A percentile compares a stretch with the other conserved stretches of the same genome.
Conservation (phyloP, 192 early-diverging fungal genomes). For the Coemansia sp. region DNA sequence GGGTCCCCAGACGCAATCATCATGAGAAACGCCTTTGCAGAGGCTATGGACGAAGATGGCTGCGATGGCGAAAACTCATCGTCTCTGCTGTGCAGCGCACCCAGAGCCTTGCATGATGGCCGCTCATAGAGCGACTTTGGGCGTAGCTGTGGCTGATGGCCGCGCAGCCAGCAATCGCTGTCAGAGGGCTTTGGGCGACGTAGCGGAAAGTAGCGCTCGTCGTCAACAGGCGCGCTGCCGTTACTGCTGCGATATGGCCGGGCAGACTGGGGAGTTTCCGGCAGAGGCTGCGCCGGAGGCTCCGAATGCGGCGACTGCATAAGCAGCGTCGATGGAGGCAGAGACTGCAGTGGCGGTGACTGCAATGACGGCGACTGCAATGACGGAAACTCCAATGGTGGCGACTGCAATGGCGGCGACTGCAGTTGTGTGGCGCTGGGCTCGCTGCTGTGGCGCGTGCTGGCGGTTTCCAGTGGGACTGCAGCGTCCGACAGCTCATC, state of each 20-base stretch:
- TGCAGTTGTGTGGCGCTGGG: conserved; percentile 3
- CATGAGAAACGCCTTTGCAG: conserved; percentile 48
- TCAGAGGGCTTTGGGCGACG: conserved; percentile 2
- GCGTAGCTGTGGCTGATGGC: conserved; percentile 12
- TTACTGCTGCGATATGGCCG: not conserved
- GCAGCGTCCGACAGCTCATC: not conserved
- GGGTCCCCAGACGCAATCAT: conserved; percentile 35
- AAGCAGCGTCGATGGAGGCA: not conserved
- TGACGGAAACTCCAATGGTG: too few relatives aligned
- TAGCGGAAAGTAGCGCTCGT: not conserved
- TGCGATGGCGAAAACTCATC: conserved; percentile 12
- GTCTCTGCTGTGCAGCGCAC: conserved; percentile 1
- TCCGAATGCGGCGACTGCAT: conserved; percentile 4
- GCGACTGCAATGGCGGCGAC: not conserved
- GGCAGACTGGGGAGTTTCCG: conserved; percentile 4
- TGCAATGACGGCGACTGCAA: too few relatives aligned
- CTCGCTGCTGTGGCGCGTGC: conserved; percentile 11
- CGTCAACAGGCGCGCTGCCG: not conserved
- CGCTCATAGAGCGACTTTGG: conserved; percentile 52
- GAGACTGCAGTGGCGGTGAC: not conserved
- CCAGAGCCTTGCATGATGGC: conserved; percentile 9
- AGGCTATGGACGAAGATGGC: conserved; percentile 38
- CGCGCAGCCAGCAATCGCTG: not conserved
- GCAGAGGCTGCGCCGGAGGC: conserved; percentile 5
- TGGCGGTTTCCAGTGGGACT: not conserved